Evolutionary conservation across 23 red algal species (phyloP).

Genomic region (Agarophyton chilense): DNA sequence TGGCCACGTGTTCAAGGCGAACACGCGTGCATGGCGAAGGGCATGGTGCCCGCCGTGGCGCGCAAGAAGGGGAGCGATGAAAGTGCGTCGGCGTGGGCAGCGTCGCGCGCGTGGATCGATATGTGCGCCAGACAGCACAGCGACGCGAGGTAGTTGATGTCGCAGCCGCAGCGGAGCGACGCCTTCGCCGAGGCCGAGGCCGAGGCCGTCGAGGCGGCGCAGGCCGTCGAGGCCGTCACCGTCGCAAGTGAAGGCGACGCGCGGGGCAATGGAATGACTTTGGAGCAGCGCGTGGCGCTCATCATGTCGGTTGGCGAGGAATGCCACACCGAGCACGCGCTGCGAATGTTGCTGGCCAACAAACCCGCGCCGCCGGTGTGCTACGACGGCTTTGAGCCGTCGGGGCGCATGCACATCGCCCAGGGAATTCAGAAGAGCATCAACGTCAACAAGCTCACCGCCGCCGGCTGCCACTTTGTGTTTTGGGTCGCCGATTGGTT

Average conservation of each 20-base stretch:
- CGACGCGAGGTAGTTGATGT: too few relatives aligned
- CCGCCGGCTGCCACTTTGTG: slow-evolving; percentile 87
- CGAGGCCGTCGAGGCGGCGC: too few relatives aligned
- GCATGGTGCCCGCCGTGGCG: background rate
- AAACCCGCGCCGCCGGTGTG: slow-evolving; percentile 69
- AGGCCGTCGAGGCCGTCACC: background rate
- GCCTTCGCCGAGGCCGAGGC: too few relatives aligned
- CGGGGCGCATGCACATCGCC: slow-evolving; percentile 94
- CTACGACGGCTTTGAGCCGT: slow-evolving; percentile 99
- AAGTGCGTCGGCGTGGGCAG: too few relatives aligned
- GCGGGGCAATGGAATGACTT: slow-evolving; percentile 53
- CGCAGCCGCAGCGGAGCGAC: too few relatives aligned
- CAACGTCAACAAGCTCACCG: slow-evolving; percentile 98
- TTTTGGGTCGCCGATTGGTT: slow-evolving; percentile 99
- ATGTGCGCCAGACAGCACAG: too few relatives aligned
- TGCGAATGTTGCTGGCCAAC: slow-evolving; percentile 53
- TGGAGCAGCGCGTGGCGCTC: slow-evolving; percentile 54
- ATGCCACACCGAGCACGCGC: slow-evolving; percentile 54
- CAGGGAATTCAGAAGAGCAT: slow-evolving; percentile 96
- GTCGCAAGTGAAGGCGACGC: too few relatives aligned
- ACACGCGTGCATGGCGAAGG: too few relatives aligned
- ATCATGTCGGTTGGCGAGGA: slow-evolving; percentile 71
- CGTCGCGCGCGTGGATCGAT: too few relatives aligned
- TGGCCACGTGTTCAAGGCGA: background rate
- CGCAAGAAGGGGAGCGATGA: background rate